These are phyloP conservation scores for Musa troglodytarum DNA, from an alignment of 176 grass and related monocot species.

Conservation along the genomic window DNA sequence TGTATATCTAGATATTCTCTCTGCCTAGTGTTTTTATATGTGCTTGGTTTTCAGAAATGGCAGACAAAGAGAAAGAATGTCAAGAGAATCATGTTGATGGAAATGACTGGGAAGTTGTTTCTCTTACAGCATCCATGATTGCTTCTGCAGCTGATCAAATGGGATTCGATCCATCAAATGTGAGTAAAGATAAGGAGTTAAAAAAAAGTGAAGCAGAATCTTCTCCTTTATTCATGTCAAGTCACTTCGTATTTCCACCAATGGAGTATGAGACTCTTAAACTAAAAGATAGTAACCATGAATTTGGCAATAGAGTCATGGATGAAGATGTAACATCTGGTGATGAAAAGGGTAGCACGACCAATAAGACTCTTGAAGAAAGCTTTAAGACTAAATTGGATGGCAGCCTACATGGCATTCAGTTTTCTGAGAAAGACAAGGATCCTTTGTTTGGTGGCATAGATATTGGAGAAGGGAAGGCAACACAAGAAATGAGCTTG, in stretches of 20 bases:
- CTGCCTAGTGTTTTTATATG: not conserved
- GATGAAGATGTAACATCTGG: not conserved
- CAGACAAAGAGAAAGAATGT: conserved; percentile 19
- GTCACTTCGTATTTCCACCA: conserved; percentile 28
- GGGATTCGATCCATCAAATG: conserved; percentile 11
- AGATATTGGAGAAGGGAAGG: conserved; percentile 10
- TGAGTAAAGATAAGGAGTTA: not conserved
- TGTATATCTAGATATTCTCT: too few relatives aligned
- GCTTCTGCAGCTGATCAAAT: conserved; percentile 32
- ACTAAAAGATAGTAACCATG: conserved; percentile 1
- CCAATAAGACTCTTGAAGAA: not conserved
- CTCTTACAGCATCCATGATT: conserved; percentile 50
- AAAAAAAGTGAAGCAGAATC: conserved; percentile 15
- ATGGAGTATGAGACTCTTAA: conserved; percentile 9
- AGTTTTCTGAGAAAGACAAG: conserved; percentile 20
- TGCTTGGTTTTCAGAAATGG: conserved; percentile 26
- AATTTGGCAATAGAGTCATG: not conserved
- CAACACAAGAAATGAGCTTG: not conserved
- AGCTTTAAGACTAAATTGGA: conserved; percentile 8
- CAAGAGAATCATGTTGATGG: conserved; percentile 17
- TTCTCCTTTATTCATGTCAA: conserved; percentile 30
- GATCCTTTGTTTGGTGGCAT: conserved; percentile 1
- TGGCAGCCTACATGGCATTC: conserved; percentile 7
- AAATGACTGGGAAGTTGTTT: conserved; percentile 47
- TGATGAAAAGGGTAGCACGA: not conserved